Percentiles rank a stretch among this genome's conserved stretches.
Conservation (phyloP, 2,329 filamentous ascomycete genomes). For the Byssoonygena ceratinophila region DNA sequence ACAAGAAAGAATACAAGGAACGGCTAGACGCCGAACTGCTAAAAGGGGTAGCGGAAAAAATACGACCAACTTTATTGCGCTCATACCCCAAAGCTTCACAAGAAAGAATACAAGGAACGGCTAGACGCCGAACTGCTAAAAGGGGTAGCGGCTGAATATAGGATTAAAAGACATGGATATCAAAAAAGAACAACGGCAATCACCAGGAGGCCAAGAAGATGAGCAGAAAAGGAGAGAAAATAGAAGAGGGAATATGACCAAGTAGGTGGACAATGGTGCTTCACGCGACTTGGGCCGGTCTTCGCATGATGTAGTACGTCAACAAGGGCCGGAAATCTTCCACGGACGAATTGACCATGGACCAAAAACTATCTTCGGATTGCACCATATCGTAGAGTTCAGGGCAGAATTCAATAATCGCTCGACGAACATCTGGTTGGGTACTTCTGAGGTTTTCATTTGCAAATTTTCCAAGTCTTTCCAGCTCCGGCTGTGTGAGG, state of each 20-base stretch:
- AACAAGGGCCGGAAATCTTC: constrained; percentile 29
- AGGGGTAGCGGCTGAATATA: neutral
- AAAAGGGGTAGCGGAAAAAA: neutral
- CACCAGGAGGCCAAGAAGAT: neutral
- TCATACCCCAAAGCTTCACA: neutral
- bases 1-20: neutral
- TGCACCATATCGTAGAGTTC: constrained; percentile 23
- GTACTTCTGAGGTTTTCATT: constrained; percentile 25
- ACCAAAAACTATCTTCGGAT: constrained; percentile 23
- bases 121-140: neutral
- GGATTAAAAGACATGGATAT: neutral
- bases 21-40: neutral
- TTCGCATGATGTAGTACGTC: constrained; percentile 28
- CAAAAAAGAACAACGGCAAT: neutral
- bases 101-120: neutral
- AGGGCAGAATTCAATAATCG: constrained; percentile 29
- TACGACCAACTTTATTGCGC: neutral
- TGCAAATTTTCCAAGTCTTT: constrained; percentile 28
- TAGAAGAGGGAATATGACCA: neutral
- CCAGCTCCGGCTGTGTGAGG: constrained; percentile 17
- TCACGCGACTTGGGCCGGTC: constrained; percentile 5
- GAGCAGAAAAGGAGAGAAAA: neutral
- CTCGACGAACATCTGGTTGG: constrained; percentile 31
- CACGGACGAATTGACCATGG: constrained; percentile 24
- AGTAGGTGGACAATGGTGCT: neutral